Evolutionary conservation across 257 asterid species (phyloP), one percentile per base, ranked within the genome.

Genomic region (Jaltomata sinuosa): DNA sequence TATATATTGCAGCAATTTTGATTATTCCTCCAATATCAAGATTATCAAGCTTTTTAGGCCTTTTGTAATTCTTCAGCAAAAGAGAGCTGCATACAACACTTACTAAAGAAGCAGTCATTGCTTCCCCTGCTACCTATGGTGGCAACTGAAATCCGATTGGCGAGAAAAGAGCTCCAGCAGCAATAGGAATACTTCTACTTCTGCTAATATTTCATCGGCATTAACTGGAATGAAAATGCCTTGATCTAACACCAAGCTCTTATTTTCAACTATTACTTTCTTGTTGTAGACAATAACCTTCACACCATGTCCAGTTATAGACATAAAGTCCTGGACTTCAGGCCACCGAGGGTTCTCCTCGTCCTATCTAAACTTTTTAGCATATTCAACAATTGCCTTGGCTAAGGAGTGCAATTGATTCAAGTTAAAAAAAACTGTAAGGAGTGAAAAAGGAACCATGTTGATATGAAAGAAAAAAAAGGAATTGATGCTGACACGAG

Each of bases 81-180:
- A 91, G 93, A 82, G 94, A 91, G 87, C 92, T 87, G 87, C 94
- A 91, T 31, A 91, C 94, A 61, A 90, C 94, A 59, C 90, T 90
- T 12, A 91, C 94, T 16, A 89, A 89, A 34, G 93, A 90, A 50
- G 91, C 91, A 5, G 94, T 91, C 94, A 91, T 91, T 15, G 94
- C 92, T 19, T 90, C 94, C 54, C 94, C 93, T 3, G 94, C 93
- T 21, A 88, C 85, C 94, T 93, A 91, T 1, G 93, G 94, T 6
- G 93, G 94, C 52, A 91, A 64, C 19, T 91, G 86, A 76, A 90
- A 80, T 38, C 86, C 77, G 0, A 83, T 83, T 27, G 29, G 71
- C 0, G 91, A 89, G 49, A 86, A 86, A 79, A 88, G 85, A 25
- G 71, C 88, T 40, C 91, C 91, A 1, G 89, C 91, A 55, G 89